phyloP scores from a whole-genome alignment of 352 stramenopile species.

The Peronosclerospora sorghi region DNA sequence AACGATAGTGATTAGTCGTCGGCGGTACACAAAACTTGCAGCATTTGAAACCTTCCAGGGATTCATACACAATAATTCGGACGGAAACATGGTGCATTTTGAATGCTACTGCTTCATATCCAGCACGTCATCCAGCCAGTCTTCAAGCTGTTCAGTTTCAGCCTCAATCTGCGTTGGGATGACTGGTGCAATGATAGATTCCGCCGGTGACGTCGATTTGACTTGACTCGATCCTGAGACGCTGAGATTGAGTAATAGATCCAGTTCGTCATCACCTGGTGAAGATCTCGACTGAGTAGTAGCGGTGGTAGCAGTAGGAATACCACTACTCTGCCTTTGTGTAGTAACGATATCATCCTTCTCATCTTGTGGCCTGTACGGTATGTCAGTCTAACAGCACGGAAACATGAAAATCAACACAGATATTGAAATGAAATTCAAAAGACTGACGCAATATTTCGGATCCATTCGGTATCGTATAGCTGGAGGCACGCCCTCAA shows the following conservation, averaged over 20 bases:
- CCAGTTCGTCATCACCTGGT: slow-evolving; percentile 20
- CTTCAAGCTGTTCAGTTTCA: slow-evolving; percentile 37
- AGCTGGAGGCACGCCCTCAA: slow-evolving; percentile 30
- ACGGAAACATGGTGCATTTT: too few species aligned
- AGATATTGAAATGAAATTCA: not conserved
- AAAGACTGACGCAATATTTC: slow-evolving; percentile 61
- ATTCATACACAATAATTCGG: too few species aligned
- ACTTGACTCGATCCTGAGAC: slow-evolving; percentile 5
- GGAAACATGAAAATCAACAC: not conserved
- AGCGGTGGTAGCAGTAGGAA: not conserved
- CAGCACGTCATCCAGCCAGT: slow-evolving; percentile 63
- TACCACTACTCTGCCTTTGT: not conserved
- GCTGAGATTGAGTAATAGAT: slow-evolving; percentile 37
- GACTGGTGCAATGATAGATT: not conserved
- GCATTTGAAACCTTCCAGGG: too few species aligned
- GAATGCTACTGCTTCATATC: slow-evolving; percentile 22
- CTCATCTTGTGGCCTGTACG: slow-evolving; percentile 21
- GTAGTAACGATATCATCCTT: slow-evolving; percentile 1
- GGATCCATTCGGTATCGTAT: slow-evolving; percentile 57
- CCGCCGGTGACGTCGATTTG: not conserved
- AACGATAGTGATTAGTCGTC: too few species aligned
- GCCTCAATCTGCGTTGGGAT: slow-evolving; percentile 5
- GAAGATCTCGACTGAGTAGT: not conserved
- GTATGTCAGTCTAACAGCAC: slow-evolving; percentile 26
- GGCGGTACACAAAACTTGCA: too few species aligned